phyloP scores from a whole-genome alignment of 257 asterid species.

The Misopates orontium region DNA sequence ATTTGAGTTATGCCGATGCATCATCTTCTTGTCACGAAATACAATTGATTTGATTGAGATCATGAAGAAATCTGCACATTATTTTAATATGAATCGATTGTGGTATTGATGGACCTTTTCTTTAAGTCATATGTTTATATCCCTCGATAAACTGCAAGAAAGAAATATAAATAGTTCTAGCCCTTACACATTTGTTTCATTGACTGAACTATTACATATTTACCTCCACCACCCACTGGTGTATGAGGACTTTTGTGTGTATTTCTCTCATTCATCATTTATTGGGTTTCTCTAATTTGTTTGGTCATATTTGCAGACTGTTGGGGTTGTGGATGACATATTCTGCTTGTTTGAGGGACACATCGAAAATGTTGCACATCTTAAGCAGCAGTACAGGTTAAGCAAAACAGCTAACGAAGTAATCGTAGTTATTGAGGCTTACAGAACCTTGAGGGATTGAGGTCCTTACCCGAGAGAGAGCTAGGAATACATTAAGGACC shows the following conservation, averaged over 20 bases:
- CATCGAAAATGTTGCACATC: slow-evolving; percentile 31
- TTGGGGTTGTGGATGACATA: slow-evolving; percentile 32
- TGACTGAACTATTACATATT: background rate
- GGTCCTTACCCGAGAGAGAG: no score
- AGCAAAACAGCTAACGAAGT: slow-evolving; percentile 35
- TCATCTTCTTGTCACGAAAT: no score
- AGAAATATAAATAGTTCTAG: no score
- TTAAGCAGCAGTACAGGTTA: slow-evolving; percentile 39
- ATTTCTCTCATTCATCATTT: no score
- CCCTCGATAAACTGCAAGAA: no score
- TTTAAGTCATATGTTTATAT: background rate
- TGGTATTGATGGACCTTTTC: background rate
- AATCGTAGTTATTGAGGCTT: slow-evolving; percentile 33
- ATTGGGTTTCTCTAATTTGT: background rate
- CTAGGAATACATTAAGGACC: no score
- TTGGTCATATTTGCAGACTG: background rate
- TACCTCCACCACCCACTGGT: background rate
- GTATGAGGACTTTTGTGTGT: no score
- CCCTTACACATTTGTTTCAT: background rate
- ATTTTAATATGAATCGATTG: background rate
- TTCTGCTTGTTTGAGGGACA: slow-evolving; percentile 44
- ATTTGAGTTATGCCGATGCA: no score
- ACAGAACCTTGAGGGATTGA: slow-evolving; percentile 30
- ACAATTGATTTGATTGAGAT: no score
- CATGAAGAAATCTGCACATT: no score